A percentile compares a stretch with the other conserved stretches of the same genome.
phyloP scores from a whole-genome alignment of 192 early-diverging fungal genomes.

The Jimgerdemannia flammicorona region DNA sequence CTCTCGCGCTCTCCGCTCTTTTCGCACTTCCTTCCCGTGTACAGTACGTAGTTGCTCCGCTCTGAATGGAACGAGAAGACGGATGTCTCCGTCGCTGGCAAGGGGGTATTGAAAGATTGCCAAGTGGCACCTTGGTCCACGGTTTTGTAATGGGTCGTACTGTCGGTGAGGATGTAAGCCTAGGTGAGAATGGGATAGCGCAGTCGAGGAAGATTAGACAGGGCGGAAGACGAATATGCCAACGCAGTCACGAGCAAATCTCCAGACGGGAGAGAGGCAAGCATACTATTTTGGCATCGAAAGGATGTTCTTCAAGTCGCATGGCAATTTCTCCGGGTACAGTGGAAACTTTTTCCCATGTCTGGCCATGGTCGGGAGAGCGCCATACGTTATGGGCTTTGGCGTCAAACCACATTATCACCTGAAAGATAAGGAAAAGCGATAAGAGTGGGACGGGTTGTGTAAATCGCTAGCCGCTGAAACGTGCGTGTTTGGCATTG shows the following conservation, averaged over 20 bases:
- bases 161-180: slow-evolving; percentile 53
- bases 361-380: slow-evolving; percentile 64
- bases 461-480: too few species aligned
- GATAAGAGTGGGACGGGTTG: not conserved
- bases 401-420: slow-evolving; percentile 52
- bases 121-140: slow-evolving; percentile 55
- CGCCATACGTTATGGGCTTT: slow-evolving; percentile 45
- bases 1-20: slow-evolving; percentile 22
- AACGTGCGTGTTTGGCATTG: too few species aligned
- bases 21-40: slow-evolving; percentile 52
- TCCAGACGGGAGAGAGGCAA: slow-evolving; percentile 18
- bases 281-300: slow-evolving; percentile 55
- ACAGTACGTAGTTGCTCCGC: slow-evolving; percentile 61
- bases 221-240: too few species aligned
- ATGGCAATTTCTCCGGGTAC: slow-evolving; percentile 40
- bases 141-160: slow-evolving; percentile 56
- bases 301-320: slow-evolving; percentile 60
- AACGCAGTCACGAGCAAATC: slow-evolving; percentile 12
- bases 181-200: slow-evolving; percentile 27
- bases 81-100: slow-evolving; percentile 24
- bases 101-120: slow-evolving; percentile 45
- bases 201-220: slow-evolving; percentile 20
- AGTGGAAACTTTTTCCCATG: slow-evolving; percentile 46
- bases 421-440: slow-evolving; percentile 9
- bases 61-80: slow-evolving; percentile 68